Evolutionary conservation across 1,139 yeast species (phyloP), one percentile per base, ranked within the genome.

Genomic region (Geotrichum klebahnii): DNA sequence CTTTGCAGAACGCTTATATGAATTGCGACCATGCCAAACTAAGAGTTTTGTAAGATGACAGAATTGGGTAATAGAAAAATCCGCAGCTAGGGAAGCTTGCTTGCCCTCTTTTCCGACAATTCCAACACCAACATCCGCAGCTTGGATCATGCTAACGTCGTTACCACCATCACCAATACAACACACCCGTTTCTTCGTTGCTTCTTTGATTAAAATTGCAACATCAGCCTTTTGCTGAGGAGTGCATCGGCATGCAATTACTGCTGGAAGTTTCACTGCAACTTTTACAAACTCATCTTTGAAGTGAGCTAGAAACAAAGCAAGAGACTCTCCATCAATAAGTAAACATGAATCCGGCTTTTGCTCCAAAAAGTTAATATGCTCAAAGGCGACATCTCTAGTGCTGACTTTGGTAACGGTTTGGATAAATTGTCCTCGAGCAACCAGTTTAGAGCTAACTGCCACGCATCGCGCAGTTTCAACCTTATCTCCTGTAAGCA

Each of bases 161-260:
- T 94, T 94, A 60, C 99, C 99, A 58, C 99, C 99, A 68, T 94
- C 99, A 47, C 99, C 99, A 60, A 94, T 94, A 65, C 98, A 92
- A 60, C 97, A 90, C 2, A 90, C 97, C 48, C 98, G 73, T 63
- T 87, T 88, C 5, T 88, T 86, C 0, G 98, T 92, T 32, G 79
- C 70, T 53, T 79, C 79, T 58, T 90, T 78, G 57, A 94, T 94
- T 57, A 83, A 72, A 20, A 78, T 63, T 0, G 98, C 97, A 48
- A 94, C 87, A 64, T 94, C 97, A 0, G 98, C 98, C 67, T 94
- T 94, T 63, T 94, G 99, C 66, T 94, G 98, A 1, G 99, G 99
- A 0, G 97, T 84, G 68, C 99, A 94, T 60, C 99, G 84, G 66
- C 98, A 94, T 0, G 98, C 98, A 63, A 94, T 81, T 16, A 94